Base-by-base conservation (phyloP, 208 protist genomes). In the Crithidia acanthocephali region DNA sequence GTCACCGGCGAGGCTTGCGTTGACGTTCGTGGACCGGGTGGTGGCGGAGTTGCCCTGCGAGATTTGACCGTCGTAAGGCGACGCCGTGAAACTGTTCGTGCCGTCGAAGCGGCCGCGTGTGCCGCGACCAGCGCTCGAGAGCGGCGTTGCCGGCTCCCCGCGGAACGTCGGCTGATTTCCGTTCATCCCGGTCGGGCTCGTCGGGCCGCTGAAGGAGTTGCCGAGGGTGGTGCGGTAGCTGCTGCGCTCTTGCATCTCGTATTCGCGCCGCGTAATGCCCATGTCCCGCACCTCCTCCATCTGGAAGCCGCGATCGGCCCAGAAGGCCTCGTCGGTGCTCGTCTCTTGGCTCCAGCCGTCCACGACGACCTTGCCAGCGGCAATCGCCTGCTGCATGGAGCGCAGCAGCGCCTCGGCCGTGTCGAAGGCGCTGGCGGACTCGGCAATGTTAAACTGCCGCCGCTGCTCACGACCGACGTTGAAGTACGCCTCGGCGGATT, bases 401-500 rank as follows among this genome's bases (percentile, higher is more conserved):
- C 57, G 42, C 53, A 95, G 72, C 40, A 90, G 27, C 57, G 59
- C 77, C 74, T 92, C 85, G 16, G 76, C 90, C 15, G 75, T 80
- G 37, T 90, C 83, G 72, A 95, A 95, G n/a, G 83, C 80, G 22
- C 53, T 70, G 32, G 87, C 79, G 0, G 86, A 61, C 23, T 90
- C 85, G 15, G 15, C 37, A 40, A 92, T 76, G 55, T 80, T 81
- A 53, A 80, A 85, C 18, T 90, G 80, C 25, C 76, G 73, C 22
- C 81, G 74, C n/a, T 85, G 75, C 75, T 92, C 84, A 20, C 85
- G 81, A 18, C 87, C 90, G 20, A 86, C 55, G 30, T 72, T 67
- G 71, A 92, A 93, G 81, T 90, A 84, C 33, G 86, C 90, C 64
- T 93, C 80, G 20, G 87, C 71, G 1, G 81, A 87, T 42, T 85